Evolutionary conservation across 208 protist species (phyloP).

Genomic region (Leishmania mexicana): DNA sequence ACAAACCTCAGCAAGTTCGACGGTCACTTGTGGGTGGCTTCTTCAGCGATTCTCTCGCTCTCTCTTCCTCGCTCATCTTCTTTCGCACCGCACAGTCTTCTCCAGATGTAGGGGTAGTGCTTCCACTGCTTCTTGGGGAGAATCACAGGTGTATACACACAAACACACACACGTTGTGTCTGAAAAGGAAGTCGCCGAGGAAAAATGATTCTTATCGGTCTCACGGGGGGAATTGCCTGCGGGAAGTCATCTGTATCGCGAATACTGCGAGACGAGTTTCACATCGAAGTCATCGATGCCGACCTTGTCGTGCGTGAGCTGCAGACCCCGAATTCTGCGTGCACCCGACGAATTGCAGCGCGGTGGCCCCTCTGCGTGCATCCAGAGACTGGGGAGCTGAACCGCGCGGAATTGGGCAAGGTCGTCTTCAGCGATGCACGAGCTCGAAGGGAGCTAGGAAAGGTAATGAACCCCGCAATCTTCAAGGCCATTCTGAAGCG

Average conservation of each 20-base stretch:
- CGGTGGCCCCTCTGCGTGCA: constrained; percentile 77
- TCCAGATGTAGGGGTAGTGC: neutral
- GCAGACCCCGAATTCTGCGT: constrained; percentile 62
- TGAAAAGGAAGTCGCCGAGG: neutral
- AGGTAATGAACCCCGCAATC: constrained; percentile 86
- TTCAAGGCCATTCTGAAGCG: constrained; percentile 59
- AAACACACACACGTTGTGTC: neutral
- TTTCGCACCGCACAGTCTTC: neutral
- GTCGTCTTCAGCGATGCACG: constrained; percentile 76
- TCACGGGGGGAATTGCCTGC: constrained; percentile 93
- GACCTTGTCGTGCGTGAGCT: constrained; percentile 82
- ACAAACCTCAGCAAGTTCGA: neutral
- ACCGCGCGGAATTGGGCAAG: constrained; percentile 64
- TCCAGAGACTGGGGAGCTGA: constrained; percentile 57
- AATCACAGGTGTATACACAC: neutral
- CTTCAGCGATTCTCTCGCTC: neutral
- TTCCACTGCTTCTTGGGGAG: too few relatives aligned
- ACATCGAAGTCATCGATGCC: constrained; percentile 80
- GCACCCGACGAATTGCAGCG: constrained; percentile 60
- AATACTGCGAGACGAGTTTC: constrained; percentile 48
- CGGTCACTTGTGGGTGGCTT: neutral
- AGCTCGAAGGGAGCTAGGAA: constrained; percentile 55
- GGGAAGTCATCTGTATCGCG: constrained; percentile 89
- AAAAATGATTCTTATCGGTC: constrained; percentile 85
- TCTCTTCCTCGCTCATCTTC: neutral